Evolutionary conservation across 148 eudicot species (phyloP), one percentile per base, ranked within the genome.

Genomic region (Spergularia marina): DNA sequence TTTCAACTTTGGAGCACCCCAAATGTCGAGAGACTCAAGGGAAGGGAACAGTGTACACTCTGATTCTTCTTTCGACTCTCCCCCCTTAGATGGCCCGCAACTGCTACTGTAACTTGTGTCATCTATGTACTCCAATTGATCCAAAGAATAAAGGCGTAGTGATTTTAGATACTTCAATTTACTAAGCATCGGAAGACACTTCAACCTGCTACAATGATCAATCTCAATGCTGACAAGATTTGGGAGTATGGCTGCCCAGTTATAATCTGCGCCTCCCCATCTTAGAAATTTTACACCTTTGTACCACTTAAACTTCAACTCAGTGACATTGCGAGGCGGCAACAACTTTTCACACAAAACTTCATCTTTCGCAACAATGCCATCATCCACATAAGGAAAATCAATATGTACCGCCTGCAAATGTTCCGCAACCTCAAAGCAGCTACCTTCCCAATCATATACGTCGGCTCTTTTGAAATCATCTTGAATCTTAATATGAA

Each of bases 181-280:
- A 13, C 78, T 49, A 10, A 79, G 11, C 5, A 16, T 5, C 4
- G 78, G 74, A 2, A 79, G 9, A 13, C 51, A 0, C 34, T 41
- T 25, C 62, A 56, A 74, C 39, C 68, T 20, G 0, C 0, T 0
- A 47, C 78, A 79, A 1, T 2, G 0, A 0, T 3, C 0, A 14
- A 79, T n/a, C 0, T 0, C 0, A 4, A 80, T 40, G 7, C 6
- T 4, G 6, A 41, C 44, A 30, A 81, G 80, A 72, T 76, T 71
- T 11, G 73, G 77, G 56, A 72, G 56, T 10, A 12, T 9, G 5
- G 10, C 0, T 12, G 8, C 8, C 6, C 44, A 4, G 44, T 41
- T 41, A 7, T 7, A 4, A 41, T 41, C 6, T 7, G 25, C 1
- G 25, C 25, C 25, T 23, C 25, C 25, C 25, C 25, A 23, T 23